Base-by-base conservation (phyloP, 1,139 yeast species). In the Taphrina confusa region DNA sequence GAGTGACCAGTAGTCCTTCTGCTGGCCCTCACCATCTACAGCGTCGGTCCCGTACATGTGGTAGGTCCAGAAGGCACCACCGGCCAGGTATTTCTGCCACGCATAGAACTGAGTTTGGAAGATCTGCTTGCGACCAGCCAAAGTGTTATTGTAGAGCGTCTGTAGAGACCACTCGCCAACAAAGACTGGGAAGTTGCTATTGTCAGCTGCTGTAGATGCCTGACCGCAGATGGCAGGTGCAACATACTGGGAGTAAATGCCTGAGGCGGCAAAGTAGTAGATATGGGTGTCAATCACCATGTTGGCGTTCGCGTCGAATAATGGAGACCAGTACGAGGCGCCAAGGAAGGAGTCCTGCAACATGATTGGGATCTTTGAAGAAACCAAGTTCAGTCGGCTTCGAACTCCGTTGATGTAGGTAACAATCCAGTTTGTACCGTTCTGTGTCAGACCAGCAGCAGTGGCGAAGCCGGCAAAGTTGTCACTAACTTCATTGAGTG, bases 51-150 rank as follows among this genome's bases (percentile, higher is more conserved):
- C 54, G 14, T 22, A 22, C 22, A 47, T 37, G 31, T 47, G 37
- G 16, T 23, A 47, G 30, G 42, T 47, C 54, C 54, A 47, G 18
- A 47, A 47, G 1, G 54, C 28, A 11, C 54, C 54, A 4, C 54
- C 54, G 18, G 54, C 42, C 11, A 37, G 44, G 42, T 37, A 37
- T 34, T 58, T 20, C 16, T 18, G 28, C 42, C 42, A 37, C 20
- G 42, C 23, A n/a, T 37, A 37, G 42, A 8, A 37, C 70, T 65
- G 82, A 79, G 20, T 73, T 75, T 22, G 73, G 27, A 16, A 33
- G 30, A 55, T 36, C 34, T 30, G 68, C 23, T 67, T 67, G 22
- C 82, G 37, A 23, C 57, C 30, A 16, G 57, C 54, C 23, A 11
- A n/a, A n/a, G 54, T 47, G 39, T 47, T 27, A 18, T 47, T 36